Conservation (phyloP, 2,329 filamentous ascomycete species). For the Cordyceps cicadae region DNA sequence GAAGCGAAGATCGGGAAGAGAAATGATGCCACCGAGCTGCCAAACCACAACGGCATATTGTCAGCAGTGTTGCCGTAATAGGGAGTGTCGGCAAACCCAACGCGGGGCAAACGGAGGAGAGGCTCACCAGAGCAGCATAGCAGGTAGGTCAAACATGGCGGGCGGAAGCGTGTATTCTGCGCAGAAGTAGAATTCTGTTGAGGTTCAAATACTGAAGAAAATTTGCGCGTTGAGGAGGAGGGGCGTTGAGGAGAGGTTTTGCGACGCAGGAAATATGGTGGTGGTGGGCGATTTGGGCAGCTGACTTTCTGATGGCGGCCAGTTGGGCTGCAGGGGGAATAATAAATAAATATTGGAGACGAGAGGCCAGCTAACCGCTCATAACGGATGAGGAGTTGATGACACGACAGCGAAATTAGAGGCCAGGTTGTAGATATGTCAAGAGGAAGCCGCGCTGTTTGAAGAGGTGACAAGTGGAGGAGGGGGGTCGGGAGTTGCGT, state of each 20-base stretch:
- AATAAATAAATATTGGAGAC: background rate
- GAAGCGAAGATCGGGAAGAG: slow-evolving; percentile 94
- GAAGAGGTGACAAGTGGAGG: background rate
- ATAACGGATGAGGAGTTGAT: background rate
- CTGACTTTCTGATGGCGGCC: background rate
- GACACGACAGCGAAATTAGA: background rate
- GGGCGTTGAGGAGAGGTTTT: background rate
- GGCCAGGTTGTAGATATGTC: background rate
- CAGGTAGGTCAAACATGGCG: slow-evolving; percentile 68
- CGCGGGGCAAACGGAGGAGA: slow-evolving; percentile 17
- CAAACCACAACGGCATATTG: background rate
- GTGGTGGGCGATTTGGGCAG: background rate
- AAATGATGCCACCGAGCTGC: slow-evolving; percentile 75
- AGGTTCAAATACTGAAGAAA: background rate
- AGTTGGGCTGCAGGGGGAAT: background rate
- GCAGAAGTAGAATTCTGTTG: background rate
- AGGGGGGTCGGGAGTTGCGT: slow-evolving; percentile 1
- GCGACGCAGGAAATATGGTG: background rate
- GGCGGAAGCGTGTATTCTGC: slow-evolving; percentile 1
- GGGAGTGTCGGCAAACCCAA: slow-evolving; percentile 11
- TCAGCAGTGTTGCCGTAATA: slow-evolving; percentile 11
- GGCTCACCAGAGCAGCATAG: slow-evolving; percentile 69
- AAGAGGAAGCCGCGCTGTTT: background rate
- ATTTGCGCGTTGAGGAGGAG: background rate
- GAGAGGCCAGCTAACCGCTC: slow-evolving; percentile 2